A percentile compares a stretch with the other conserved stretches of the same genome.
Conservation (phyloP, 345 rosid species). For the Camelina neglecta region DNA sequence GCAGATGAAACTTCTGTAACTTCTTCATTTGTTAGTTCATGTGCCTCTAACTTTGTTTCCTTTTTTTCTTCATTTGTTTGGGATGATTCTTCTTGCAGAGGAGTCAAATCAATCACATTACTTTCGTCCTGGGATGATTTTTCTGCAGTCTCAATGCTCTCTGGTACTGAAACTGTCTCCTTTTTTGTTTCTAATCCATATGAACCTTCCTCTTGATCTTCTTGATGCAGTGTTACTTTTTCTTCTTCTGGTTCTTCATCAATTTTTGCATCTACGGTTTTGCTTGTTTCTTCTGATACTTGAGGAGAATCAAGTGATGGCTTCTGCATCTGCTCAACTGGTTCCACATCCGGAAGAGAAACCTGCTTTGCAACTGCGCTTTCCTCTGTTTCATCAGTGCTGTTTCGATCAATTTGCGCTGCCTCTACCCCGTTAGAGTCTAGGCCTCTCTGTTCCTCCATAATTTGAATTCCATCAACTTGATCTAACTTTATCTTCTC, state of each 20-base stretch:
- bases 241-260: slow-evolving; percentile 26
- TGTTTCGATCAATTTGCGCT: slow-evolving; percentile 24
- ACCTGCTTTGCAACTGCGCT: not conserved
- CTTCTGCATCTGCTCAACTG: slow-evolving; percentile 27
- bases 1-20: slow-evolving; percentile 24
- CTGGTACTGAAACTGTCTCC: slow-evolving; percentile 15
- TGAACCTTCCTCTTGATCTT: slow-evolving; percentile 12
- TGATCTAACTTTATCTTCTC: slow-evolving; percentile 14
- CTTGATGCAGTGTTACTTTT: slow-evolving; percentile 9
- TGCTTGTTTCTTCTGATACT: slow-evolving; percentile 41
- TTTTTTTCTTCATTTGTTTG: slow-evolving; percentile 2
- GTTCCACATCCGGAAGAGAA: slow-evolving; percentile 7
- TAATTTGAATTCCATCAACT: slow-evolving; percentile 4
- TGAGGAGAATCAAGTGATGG: slow-evolving; percentile 20
- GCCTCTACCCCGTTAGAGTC: not conserved
- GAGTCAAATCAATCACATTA: slow-evolving; percentile 9
- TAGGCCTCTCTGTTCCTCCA: slow-evolving; percentile 28
- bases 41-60: slow-evolving; percentile 21
- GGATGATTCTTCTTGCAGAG: slow-evolving; percentile 16
- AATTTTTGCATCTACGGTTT: slow-evolving; percentile 18
- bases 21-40: slow-evolving; percentile 29
- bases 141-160: slow-evolving; percentile 11
- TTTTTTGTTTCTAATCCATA: slow-evolving; percentile 19
- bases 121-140: not conserved
- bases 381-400: slow-evolving; percentile 13